These are phyloP conservation scores for Ascocoryne sarcoides DNA, from an alignment of 2,329 filamentous ascomycete species.

Conservation along the genomic window DNA sequence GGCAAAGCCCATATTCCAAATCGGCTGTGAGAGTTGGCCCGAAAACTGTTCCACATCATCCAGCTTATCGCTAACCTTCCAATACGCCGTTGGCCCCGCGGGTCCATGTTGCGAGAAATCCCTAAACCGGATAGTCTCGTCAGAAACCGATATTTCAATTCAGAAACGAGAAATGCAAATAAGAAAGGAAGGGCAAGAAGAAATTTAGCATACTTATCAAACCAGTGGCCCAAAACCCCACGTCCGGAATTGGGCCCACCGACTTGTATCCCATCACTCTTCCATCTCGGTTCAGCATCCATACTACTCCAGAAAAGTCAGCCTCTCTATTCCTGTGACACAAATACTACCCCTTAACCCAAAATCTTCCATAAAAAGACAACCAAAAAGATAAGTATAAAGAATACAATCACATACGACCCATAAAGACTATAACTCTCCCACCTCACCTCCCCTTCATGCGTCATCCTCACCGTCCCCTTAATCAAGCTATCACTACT, in stretches of 20 bases:
- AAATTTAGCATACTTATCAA: slow-evolving; percentile 61
- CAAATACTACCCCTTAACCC: neutral
- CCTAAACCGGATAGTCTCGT: slow-evolving; percentile 33
- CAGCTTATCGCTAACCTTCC: slow-evolving; percentile 55
- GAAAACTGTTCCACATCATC: slow-evolving; percentile 1
- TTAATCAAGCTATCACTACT: slow-evolving; percentile 58
- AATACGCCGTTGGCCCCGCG: slow-evolving; percentile 67
- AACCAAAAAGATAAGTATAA: slow-evolving; percentile 5
- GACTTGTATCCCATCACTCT: slow-evolving; percentile 67
- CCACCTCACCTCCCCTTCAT: slow-evolving; percentile 66
- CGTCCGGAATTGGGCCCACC: slow-evolving; percentile 57
- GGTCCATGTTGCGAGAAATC: slow-evolving; percentile 62
- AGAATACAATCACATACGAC: slow-evolving; percentile 29
- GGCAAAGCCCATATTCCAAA: neutral
- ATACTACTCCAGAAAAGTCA: slow-evolving; percentile 1
- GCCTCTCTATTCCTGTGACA: neutral
- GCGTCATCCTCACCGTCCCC: slow-evolving; percentile 57
- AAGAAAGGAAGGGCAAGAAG: neutral
- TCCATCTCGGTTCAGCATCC: slow-evolving; percentile 55
- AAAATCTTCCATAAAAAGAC: slow-evolving; percentile 11
- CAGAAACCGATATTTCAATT: no score
- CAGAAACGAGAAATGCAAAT: neutral
- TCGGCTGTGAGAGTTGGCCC: neutral
- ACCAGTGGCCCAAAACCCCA: slow-evolving; percentile 69
- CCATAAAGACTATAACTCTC: slow-evolving; percentile 57